These are phyloP conservation scores for Globisporangium splendens DNA, from an alignment of 352 stramenopile genomes.

Conservation along the genomic window DNA sequence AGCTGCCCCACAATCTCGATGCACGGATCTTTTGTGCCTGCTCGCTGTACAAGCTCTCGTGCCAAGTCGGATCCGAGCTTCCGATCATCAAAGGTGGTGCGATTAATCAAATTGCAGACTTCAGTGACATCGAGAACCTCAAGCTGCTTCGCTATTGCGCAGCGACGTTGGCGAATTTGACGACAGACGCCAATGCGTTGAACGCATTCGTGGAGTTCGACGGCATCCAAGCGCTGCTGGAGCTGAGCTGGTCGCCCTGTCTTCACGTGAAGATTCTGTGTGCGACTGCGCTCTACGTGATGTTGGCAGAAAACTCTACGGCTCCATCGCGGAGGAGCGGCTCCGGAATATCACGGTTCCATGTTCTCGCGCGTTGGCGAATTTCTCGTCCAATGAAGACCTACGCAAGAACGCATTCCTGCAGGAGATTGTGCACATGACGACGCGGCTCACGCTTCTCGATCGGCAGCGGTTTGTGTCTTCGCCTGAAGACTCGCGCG, in stretches of 20 bases:
- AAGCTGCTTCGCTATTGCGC: slow-evolving; percentile 58
- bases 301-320: slow-evolving; percentile 35
- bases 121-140: slow-evolving; percentile 60
- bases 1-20: slow-evolving; percentile 39
- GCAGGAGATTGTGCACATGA: slow-evolving; percentile 51
- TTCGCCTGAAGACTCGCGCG: slow-evolving; percentile 17
- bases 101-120: slow-evolving; percentile 64
- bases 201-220: slow-evolving; percentile 54
- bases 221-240: slow-evolving; percentile 56
- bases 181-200: slow-evolving; percentile 28
- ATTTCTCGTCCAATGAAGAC: slow-evolving; percentile 70
- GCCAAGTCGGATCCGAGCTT: slow-evolving; percentile 44
- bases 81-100: slow-evolving; percentile 63
- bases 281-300: slow-evolving; percentile 50
- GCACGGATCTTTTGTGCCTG: slow-evolving; percentile 59
- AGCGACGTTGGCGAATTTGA: slow-evolving; percentile 63
- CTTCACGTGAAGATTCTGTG: slow-evolving; percentile 71
- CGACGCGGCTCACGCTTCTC: slow-evolving; percentile 42
- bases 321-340: slow-evolving; percentile 30
- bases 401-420: slow-evolving; percentile 43
- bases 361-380: slow-evolving; percentile 57
- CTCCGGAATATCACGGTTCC: slow-evolving; percentile 39
- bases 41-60: slow-evolving; percentile 81
- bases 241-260: slow-evolving; percentile 63
- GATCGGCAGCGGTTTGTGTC: slow-evolving; percentile 29